These are phyloP conservation scores for Amanita polypyramis DNA, from an alignment of 768 basidiomycete genomes.

Conservation along the genomic window DNA sequence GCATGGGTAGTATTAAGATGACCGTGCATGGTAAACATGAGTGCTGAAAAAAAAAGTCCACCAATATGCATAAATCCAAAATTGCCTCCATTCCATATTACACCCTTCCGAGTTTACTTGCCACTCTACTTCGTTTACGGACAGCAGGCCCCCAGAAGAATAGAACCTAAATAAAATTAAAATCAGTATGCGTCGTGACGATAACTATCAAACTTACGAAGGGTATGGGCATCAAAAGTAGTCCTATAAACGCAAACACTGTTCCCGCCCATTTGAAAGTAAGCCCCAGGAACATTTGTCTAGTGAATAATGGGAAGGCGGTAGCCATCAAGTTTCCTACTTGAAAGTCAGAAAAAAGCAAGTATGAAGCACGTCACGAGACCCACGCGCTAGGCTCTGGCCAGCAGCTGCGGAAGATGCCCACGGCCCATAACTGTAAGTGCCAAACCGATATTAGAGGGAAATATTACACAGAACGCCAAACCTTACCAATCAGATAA, in stretches of 20 bases:
- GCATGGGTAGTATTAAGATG: too few relatives aligned
- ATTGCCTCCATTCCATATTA: too few relatives aligned
- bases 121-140: slow-evolving; percentile 30
- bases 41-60: too few relatives aligned
- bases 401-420: slow-evolving; percentile 64
- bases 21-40: too few relatives aligned
- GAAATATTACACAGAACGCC: too few relatives aligned
- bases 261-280: slow-evolving; percentile 57
- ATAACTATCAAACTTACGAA: slow-evolving; percentile 44
- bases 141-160: slow-evolving; percentile 30
- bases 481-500: too few relatives aligned
- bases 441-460: too few relatives aligned
- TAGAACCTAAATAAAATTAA: slow-evolving; percentile 33
- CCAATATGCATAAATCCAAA: too few relatives aligned
- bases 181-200: slow-evolving; percentile 19
- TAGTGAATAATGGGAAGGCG: slow-evolving; percentile 58
- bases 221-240: slow-evolving; percentile 48
- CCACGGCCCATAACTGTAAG: slow-evolving; percentile 40
- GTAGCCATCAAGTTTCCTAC: slow-evolving; percentile 39
- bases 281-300: too few relatives aligned
- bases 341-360: neutral
- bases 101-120: slow-evolving; percentile 26
- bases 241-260: slow-evolving; percentile 41
- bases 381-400: slow-evolving; percentile 48
- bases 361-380: neutral